Evolutionary conservation across 257 asterid species (phyloP).

Genomic region (Marsdenia floribunda): DNA sequence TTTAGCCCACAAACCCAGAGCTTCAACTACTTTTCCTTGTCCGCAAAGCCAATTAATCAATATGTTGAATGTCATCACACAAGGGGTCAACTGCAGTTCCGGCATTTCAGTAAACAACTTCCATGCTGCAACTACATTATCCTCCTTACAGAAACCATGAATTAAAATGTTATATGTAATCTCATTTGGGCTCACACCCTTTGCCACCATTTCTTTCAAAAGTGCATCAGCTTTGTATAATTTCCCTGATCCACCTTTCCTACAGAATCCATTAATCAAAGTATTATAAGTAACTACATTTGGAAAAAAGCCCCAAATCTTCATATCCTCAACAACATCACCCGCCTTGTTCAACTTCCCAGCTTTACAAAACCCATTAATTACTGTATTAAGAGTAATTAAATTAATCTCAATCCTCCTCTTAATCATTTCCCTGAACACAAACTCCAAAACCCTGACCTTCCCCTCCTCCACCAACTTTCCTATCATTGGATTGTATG

Average conservation of each 20-base stretch:
- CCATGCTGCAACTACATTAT: conserved; percentile 44
- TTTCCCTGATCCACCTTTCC: conserved; percentile 67
- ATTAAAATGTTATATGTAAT: conserved; percentile 68
- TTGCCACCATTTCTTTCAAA: conserved; percentile 71
- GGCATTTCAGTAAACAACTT: conserved; percentile 63
- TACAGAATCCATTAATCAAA: conserved; percentile 66
- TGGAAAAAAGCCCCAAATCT: conserved; percentile 50
- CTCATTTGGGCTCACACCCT: conserved; percentile 41
- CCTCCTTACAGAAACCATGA: conserved; percentile 79
- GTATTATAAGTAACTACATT: conserved; percentile 67
- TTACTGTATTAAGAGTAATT: conserved; percentile 54
- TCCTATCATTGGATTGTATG: conserved; percentile 58
- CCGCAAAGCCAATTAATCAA: conserved; percentile 61
- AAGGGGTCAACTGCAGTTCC: conserved; percentile 43
- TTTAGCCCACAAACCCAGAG: conserved; percentile 48
- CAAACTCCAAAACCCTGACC: conserved; percentile 43
- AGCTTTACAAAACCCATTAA: conserved; percentile 71
- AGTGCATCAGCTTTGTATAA: conserved; percentile 61
- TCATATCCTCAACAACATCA: conserved; percentile 81
- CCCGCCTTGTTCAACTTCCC: conserved; percentile 73
- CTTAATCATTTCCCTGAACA: conserved; percentile 67
- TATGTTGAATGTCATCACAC: conserved; percentile 51
- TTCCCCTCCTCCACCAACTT: conserved; percentile 46
- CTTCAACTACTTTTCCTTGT: conserved; percentile 56
- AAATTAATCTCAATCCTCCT: conserved; percentile 53